phyloP scores from a whole-genome alignment of 306 rosid genomes.

The Cucurbita argyrosperma region DNA sequence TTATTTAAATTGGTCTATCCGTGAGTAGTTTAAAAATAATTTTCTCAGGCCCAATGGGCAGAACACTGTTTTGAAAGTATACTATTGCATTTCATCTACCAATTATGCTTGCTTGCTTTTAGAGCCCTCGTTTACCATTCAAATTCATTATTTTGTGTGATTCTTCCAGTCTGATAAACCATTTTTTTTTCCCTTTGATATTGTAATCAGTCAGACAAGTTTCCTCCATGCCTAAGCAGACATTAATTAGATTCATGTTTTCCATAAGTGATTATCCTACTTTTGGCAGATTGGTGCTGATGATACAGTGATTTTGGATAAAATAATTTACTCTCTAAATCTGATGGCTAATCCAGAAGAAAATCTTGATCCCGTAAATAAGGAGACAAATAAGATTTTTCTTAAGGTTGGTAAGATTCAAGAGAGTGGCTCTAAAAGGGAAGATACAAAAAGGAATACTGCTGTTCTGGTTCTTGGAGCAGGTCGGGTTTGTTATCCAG shows the following conservation, averaged over 20 bases:
- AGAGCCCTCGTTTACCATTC: not conserved
- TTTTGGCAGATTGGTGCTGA: constrained; percentile 77
- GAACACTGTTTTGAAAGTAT: not conserved
- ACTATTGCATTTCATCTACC: not conserved
- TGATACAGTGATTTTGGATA: constrained; percentile 45
- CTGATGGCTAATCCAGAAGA: constrained; percentile 51
- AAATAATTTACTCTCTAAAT: constrained; percentile 66
- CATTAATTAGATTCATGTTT: not conserved
- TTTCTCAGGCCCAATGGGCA: not conserved
- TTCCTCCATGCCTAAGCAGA: not conserved
- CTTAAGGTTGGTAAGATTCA: constrained; percentile 54
- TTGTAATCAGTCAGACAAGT: not conserved
- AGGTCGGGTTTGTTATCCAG: constrained; percentile 90
- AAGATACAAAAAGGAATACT: constrained; percentile 32
- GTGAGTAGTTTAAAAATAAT: not conserved
- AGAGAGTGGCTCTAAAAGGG: constrained; percentile 28
- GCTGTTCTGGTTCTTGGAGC: constrained; percentile 85
- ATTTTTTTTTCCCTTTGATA: not conserved
- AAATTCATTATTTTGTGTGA: not conserved
- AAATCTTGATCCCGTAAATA: constrained; percentile 16
- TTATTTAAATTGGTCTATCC: not conserved
- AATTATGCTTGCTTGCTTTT: not conserved
- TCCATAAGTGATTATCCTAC: constrained; percentile 1
- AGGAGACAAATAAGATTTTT: constrained; percentile 35
- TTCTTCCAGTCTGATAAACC: not conserved